phyloP scores from a whole-genome alignment of 1,284 basidiomycete genomes.

The Agaricales sp. region DNA sequence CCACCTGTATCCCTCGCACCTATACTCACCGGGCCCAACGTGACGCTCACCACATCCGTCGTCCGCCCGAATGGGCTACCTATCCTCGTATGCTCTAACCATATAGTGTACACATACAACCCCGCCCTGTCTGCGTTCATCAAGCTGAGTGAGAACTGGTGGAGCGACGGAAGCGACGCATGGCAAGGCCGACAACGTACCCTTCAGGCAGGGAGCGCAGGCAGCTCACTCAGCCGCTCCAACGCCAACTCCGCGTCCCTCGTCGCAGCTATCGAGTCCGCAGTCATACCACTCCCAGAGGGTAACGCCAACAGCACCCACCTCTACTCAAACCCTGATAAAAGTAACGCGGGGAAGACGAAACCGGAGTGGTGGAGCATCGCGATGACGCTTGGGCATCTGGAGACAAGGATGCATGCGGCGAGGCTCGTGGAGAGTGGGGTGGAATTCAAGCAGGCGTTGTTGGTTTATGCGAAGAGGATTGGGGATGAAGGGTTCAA shows the following conservation, averaged over 20 bases:
- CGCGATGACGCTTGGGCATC: constrained; percentile 73
- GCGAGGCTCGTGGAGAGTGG: constrained; percentile 67
- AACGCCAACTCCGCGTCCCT: constrained; percentile 33
- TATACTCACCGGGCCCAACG: constrained; percentile 47
- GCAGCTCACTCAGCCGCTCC: background rate
- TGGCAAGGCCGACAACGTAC: constrained; percentile 63
- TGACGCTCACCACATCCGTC: constrained; percentile 43
- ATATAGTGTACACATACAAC: constrained; percentile 38
- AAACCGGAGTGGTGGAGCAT: constrained; percentile 40
- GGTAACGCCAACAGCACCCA: constrained; percentile 15
- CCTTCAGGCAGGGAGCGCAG: constrained; percentile 18
- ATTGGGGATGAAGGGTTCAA: constrained; percentile 81
- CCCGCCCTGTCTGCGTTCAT: constrained; percentile 23
- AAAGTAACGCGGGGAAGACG: background rate
- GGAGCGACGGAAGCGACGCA: constrained; percentile 68
- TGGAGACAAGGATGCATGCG: constrained; percentile 72
- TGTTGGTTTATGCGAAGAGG: constrained; percentile 70
- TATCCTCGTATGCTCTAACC: constrained; percentile 65
- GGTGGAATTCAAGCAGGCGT: constrained; percentile 70
- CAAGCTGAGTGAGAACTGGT: constrained; percentile 71
- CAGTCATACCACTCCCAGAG: constrained; percentile 33
- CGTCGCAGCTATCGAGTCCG: constrained; percentile 43
- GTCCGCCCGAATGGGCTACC: constrained; percentile 74
- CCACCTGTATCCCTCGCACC: constrained; percentile 52
- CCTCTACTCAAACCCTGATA: background rate